phyloP scores from a whole-genome alignment of 768 basidiomycete species.

The Sistotremastrum suecicum region DNA sequence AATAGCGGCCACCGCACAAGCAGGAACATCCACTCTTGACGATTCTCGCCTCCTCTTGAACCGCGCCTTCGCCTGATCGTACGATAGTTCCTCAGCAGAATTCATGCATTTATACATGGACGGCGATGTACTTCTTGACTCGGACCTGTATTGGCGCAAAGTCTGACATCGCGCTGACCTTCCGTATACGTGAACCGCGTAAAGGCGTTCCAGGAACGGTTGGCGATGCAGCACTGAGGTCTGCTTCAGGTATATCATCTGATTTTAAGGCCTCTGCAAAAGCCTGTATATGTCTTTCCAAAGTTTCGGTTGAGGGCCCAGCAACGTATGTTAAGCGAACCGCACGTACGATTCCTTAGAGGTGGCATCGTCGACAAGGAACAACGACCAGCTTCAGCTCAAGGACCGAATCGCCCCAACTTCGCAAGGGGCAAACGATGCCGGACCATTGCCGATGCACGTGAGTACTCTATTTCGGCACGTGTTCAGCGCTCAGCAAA shows the following conservation, averaged over 20 bases:
- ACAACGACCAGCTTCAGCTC: too few species aligned
- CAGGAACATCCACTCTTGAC: conserved; percentile 63
- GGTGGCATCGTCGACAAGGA: too few species aligned
- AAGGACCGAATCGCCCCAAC: too few species aligned
- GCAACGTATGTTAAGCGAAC: background rate
- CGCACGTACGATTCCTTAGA: conserved; percentile 39
- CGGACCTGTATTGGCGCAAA: conserved; percentile 83
- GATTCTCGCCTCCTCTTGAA: conserved; percentile 21
- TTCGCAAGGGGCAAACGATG: too few species aligned
- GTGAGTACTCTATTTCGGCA: too few species aligned
- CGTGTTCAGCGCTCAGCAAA: too few species aligned
- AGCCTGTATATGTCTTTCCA: conserved; percentile 48
- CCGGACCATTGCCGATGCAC: too few species aligned
- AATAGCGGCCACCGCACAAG: conserved; percentile 80
- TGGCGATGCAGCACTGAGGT: conserved; percentile 17
- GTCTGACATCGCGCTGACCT: conserved; percentile 73
- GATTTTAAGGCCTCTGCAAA: conserved; percentile 62
- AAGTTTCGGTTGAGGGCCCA: conserved; percentile 1
- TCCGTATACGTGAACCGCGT: conserved; percentile 42
- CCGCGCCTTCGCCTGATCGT: conserved; percentile 24
- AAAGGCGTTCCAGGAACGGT: conserved; percentile 11
- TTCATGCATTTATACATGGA: background rate
- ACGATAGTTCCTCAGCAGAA: background rate
- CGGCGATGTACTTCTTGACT: conserved; percentile 47
- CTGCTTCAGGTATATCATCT: conserved; percentile 34